Evolutionary conservation across 305 asterid genomes (phyloP), one percentile per base, ranked within the genome.

Genomic region (Caryopteris hybrid): DNA sequence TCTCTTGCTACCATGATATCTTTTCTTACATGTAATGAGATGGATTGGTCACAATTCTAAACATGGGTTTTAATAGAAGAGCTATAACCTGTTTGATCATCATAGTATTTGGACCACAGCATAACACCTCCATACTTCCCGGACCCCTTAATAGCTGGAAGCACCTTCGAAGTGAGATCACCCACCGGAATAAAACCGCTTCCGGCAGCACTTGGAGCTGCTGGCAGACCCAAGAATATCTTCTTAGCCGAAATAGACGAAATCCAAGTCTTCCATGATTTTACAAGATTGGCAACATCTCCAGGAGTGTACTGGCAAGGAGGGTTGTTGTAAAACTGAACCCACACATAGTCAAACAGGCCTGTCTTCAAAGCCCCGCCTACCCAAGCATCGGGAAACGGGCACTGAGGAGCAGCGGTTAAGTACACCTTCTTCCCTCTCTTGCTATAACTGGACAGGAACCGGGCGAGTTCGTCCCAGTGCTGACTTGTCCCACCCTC

Each of bases 331-430:
- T 83, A 85, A 29, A 85, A 85, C 66, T 81, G 91, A 17, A 85
- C 79, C 88, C 91, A 79, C 5, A 83, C 81, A 8, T 76, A 82
- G 77, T 85, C 80, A 56, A 85, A 85, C 17, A 85, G 76, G 2
- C 85, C 86, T 0, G 88, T 85, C 46, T 65, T 39, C 64, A 83
- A 46, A 0, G 91, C 87, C 1, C 74, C 80, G 11, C 88, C 86
- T 2, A 85, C 66, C 74, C 81, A 77, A 1, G 76, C 79, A 50
- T 83, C 85, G 1, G 87, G 91, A 20, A 73, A 83, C 12, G 88
- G 85, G 77, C 91, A 85, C 47, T 83, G 89, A 11, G 89, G 91
- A 7, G 88, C 88, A 0, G 87, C 87, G 2, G 76, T 77, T 66
- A 83, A 41, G 71, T 67, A 76, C 8, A 81, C 83, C 73, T 83